Evolutionary conservation across 768 basidiomycete species (phyloP).

Genomic region (Pisolithus microcarpus): DNA sequence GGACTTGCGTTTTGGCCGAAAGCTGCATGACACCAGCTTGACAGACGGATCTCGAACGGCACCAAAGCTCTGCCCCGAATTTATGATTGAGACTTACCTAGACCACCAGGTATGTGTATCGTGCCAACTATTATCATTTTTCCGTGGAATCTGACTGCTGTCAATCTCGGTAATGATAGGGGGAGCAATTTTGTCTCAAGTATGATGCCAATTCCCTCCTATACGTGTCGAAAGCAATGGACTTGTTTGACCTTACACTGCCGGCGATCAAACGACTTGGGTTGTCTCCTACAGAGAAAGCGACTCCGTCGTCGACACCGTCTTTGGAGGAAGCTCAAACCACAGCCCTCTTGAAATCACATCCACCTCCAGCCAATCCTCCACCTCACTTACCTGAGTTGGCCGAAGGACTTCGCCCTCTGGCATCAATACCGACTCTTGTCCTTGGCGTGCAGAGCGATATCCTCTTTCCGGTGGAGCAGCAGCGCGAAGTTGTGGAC

Average conservation of each 20-base stretch:
- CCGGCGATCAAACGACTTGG: slow-evolving; percentile 66
- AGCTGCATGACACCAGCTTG: slow-evolving; percentile 37
- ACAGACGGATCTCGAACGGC: slow-evolving; percentile 18
- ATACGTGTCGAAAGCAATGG: slow-evolving; percentile 99
- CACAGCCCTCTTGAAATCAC: slow-evolving; percentile 57
- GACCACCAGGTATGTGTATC: slow-evolving; percentile 65
- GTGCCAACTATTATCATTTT: background rate
- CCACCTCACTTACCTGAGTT: slow-evolving; percentile 72
- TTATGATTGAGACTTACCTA: slow-evolving; percentile 96
- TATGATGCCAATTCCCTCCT: slow-evolving; percentile 99
- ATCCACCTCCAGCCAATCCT: slow-evolving; percentile 65
- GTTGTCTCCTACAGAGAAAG: slow-evolving; percentile 32
- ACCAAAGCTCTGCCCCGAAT: slow-evolving; percentile 91
- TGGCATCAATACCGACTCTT: slow-evolving; percentile 71
- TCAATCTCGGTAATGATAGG: slow-evolving; percentile 37
- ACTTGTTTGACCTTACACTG: slow-evolving; percentile 90
- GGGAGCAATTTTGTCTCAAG: slow-evolving; percentile 95
- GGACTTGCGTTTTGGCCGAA: slow-evolving; percentile 95
- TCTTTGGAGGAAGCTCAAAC: slow-evolving; percentile 13
- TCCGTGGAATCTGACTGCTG: slow-evolving; percentile 1
- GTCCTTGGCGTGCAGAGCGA: slow-evolving; percentile 95
- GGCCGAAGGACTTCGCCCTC: slow-evolving; percentile 68
- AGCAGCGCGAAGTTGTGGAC: slow-evolving; percentile 91
- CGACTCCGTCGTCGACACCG: slow-evolving; percentile 16
- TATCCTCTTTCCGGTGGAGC: slow-evolving; percentile 94